Base-by-base conservation (phyloP, 2,329 filamentous ascomycete species). In the Aspergillus latus region DNA sequence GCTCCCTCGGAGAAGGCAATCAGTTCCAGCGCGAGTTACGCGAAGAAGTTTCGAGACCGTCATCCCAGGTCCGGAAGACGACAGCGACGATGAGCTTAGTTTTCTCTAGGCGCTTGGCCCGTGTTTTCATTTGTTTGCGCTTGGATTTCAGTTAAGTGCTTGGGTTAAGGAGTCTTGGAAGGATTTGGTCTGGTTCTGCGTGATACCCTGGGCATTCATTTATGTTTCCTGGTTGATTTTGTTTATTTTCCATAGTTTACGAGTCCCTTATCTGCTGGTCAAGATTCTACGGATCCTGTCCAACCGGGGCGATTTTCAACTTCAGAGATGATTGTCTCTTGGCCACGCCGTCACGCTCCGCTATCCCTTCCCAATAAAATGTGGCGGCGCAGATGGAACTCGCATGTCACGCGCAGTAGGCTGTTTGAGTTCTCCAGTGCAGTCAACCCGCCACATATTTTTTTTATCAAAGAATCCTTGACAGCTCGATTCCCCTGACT, bases 41-140 rank as follows among this genome's bases (percentile, higher is more conserved):
- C 59, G 45, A 30, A 58, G 53, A 37, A 57, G 49, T 39, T 57
- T 50, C 8, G 54, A 62, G 37, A 59, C 54, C 10, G 54, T 63
- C n/a, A 65, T 70, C 42, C 62, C 70, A 10, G 68, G 60, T 44
- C 66, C 66, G 16, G 68, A 70, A 21, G 68, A 66, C 6, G 66
- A 68, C 26, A 74, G 71, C 42, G 70, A 74, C n/a, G 72, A 74
- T 51, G 72, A 74, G 59, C 63, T 74, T 16, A 73, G 70, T 59
- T 74, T 72, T 60, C 52, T 74, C 6, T 72, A 50, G 61, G 16
- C 32, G 21, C 29, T 34, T 30, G 2, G 4, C 13, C 32, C 7
- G 5, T 39, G 15, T 37, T 6, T 43, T 42, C 30, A 39, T 47
- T 15, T 11, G 29, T 28, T 16, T 26, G 13, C 13, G 32, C 46